Conservation (phyloP, 2,329 filamentous ascomycete species). For the Camptophora hylomeconis region DNA sequence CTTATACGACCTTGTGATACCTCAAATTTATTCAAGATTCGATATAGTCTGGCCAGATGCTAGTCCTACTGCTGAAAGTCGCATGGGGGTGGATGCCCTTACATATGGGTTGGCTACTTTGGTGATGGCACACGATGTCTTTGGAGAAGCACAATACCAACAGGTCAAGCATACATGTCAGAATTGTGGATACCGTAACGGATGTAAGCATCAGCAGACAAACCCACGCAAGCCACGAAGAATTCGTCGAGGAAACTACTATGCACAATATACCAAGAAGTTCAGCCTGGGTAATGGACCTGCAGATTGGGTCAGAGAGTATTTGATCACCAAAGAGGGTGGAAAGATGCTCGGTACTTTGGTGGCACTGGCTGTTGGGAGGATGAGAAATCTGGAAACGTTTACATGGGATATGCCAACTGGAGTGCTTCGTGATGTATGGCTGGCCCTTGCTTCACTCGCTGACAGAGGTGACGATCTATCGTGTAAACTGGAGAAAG, state of each 20-base stretch:
- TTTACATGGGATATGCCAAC: slow-evolving; percentile 88
- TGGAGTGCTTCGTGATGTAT: slow-evolving; percentile 67
- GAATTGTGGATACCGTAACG: slow-evolving; percentile 2
- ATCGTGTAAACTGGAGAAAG: slow-evolving; percentile 54
- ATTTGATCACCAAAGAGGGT: slow-evolving; percentile 68
- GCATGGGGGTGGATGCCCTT: slow-evolving; percentile 65
- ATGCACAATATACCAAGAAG: slow-evolving; percentile 65
- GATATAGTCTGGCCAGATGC: slow-evolving; percentile 81
- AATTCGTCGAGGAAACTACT: slow-evolving; percentile 53
- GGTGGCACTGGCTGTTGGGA: slow-evolving; percentile 63
- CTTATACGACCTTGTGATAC: slow-evolving; percentile 60
- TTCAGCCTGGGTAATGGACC: slow-evolving; percentile 79
- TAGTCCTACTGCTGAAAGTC: slow-evolving; percentile 48
- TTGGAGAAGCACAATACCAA: slow-evolving; percentile 36
- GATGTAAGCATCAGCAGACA: slow-evolving; percentile 8
- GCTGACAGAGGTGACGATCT: slow-evolving; percentile 47
- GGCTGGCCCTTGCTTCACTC: slow-evolving; percentile 62
- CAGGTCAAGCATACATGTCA: slow-evolving; percentile 9
- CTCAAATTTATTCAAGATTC: slow-evolving; percentile 71
- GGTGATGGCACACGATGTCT: slow-evolving; percentile 57
- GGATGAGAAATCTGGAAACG: slow-evolving; percentile 69
- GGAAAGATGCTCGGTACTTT: slow-evolving; percentile 82
- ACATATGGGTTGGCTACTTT: slow-evolving; percentile 72
- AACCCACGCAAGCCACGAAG: slow-evolving; percentile 6
- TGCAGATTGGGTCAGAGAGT: slow-evolving; percentile 64